Conservation (phyloP, 2,329 filamentous ascomycete species). For the Neofusicoccum kwambonambiense region DNA sequence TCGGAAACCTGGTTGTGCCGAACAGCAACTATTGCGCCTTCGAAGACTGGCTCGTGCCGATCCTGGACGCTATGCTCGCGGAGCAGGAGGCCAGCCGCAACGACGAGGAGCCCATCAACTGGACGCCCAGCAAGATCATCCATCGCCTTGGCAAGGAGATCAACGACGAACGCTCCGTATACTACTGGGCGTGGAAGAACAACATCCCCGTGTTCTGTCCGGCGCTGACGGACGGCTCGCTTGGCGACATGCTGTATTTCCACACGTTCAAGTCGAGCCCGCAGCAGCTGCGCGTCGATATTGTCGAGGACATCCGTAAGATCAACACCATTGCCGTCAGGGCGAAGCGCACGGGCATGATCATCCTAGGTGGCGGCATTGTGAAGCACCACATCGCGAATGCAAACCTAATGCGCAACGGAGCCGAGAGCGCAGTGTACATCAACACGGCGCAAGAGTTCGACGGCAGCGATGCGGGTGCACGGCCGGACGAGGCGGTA, state of each 20-base stretch:
- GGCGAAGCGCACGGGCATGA: constrained; percentile 88
- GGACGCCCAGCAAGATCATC: constrained; percentile 94
- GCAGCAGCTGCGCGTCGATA: constrained; percentile 77
- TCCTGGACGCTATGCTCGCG: constrained; percentile 88
- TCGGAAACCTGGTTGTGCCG: constrained; percentile 92
- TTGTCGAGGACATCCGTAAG: constrained; percentile 87
- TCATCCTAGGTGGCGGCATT: constrained; percentile 90
- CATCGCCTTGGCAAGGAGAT: constrained; percentile 89
- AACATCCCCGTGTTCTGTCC: constrained; percentile 96
- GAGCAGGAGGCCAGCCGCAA: constrained; percentile 83
- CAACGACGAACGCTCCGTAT: constrained; percentile 85
- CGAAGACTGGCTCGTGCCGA: constrained; percentile 95
- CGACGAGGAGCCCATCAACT: constrained; percentile 68
- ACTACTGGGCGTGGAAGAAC: constrained; percentile 98
- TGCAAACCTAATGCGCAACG: constrained; percentile 95
- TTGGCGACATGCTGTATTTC: constrained; percentile 98
- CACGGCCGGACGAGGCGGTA: constrained; percentile 91
- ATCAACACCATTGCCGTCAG: constrained; percentile 91
- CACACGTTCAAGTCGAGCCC: constrained; percentile 92
- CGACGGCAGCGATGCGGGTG: constrained; percentile 94
- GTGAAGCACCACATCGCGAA: constrained; percentile 99
- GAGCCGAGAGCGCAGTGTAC: constrained; percentile 93
- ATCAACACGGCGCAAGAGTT: constrained; percentile 98
- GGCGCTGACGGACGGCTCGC: constrained; percentile 87
- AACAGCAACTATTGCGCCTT: constrained; percentile 98